phyloP scores from a whole-genome alignment of 352 stramenopile species.

The Ophiocytium majus region DNA sequence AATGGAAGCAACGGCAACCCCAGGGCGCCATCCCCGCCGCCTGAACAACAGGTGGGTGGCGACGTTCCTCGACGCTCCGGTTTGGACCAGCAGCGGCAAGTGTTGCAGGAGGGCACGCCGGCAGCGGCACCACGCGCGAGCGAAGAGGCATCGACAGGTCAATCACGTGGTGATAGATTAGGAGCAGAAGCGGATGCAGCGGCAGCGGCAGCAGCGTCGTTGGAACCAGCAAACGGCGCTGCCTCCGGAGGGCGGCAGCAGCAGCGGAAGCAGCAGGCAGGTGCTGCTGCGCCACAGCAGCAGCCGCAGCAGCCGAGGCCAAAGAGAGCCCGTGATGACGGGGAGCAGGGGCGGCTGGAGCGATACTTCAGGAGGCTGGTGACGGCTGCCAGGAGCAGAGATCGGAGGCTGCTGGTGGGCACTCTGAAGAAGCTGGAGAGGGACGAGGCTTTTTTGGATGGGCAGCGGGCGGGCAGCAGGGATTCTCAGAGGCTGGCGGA shows the following conservation, averaged over 20 bases:
- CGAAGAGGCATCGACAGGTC: too few species aligned
- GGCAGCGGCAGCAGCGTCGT: too few species aligned
- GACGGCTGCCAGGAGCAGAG: conserved; percentile 35
- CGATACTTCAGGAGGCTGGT: conserved; percentile 17
- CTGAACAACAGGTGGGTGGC: too few species aligned
- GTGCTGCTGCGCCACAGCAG: too few species aligned
- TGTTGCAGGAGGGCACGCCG: too few species aligned
- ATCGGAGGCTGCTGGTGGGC: conserved; percentile 31
- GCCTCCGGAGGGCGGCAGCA: not conserved
- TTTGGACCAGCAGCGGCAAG: too few species aligned
- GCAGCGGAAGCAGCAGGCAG: not conserved
- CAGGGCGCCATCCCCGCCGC: too few species aligned
- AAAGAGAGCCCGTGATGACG: not conserved
- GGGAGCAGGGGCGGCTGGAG: not conserved
- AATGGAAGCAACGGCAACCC: not conserved
- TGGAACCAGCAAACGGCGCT: too few species aligned
- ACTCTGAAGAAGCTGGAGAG: conserved; percentile 29
- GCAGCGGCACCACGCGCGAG: not conserved
- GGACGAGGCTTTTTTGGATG: conserved; percentile 33
- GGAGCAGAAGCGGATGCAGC: too few species aligned
- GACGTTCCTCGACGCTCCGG: too few species aligned
- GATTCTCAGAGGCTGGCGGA: conserved; percentile 37
- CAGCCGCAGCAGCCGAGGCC: not conserved
- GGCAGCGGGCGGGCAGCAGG: conserved; percentile 16
- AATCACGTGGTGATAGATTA: too few species aligned